Conservation (phyloP, 495 filamentous ascomycete genomes). For the Talaromyces nanjingensis region DNA sequence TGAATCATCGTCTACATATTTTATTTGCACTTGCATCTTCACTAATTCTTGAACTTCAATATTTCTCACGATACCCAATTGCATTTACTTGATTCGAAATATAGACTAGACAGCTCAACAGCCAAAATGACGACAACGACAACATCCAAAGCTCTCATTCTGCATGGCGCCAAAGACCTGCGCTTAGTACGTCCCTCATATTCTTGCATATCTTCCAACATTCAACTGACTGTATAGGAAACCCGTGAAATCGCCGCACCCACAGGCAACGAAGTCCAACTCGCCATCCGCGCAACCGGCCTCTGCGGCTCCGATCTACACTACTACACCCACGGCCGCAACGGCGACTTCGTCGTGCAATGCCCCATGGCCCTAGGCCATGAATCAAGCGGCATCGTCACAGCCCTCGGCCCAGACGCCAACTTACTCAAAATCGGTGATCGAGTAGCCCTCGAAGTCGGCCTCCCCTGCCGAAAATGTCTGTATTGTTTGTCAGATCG, state of each 20-base stretch:
- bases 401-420: slow-evolving; percentile 41
- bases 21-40: background rate
- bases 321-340: slow-evolving; percentile 80
- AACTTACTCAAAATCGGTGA: slow-evolving; percentile 26
- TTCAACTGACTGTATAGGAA: slow-evolving; percentile 27
- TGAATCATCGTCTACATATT: background rate
- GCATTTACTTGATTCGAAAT: background rate
- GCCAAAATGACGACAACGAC: slow-evolving; percentile 20
- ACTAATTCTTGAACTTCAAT: background rate
- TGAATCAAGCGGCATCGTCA: slow-evolving; percentile 67
- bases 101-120: background rate
- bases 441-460: slow-evolving; percentile 31
- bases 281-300: slow-evolving; percentile 66
- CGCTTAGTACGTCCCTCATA: slow-evolving; percentile 44
- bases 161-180: slow-evolving; percentile 63
- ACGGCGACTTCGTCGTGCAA: slow-evolving; percentile 71
- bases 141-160: slow-evolving; percentile 54
- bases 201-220: background rate
- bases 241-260: slow-evolving; percentile 34
- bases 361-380: slow-evolving; percentile 71
- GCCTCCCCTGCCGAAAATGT: slow-evolving; percentile 64
- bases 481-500: slow-evolving; percentile 57
- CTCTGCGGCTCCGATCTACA: slow-evolving; percentile 81
- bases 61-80: background rate
- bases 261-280: slow-evolving; percentile 56